A percentile compares a stretch with the other conserved stretches of the same genome.
Evolutionary conservation across 2,329 filamentous ascomycete species (phyloP).

Genomic region (Apiospora malaysiana): DNA sequence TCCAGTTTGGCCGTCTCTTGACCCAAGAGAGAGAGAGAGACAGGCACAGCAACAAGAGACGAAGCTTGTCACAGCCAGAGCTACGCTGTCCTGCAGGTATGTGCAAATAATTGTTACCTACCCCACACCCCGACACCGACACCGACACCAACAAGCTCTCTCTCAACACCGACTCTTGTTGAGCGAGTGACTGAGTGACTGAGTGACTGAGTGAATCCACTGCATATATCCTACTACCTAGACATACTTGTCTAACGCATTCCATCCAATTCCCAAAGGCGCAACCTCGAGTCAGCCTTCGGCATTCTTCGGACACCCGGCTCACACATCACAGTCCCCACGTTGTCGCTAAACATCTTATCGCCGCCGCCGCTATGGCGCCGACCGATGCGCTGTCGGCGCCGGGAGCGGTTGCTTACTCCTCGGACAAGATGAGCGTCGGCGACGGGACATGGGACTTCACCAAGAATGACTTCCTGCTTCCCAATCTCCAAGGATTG

Average conservation of each 20-base stretch:
- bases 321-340: not conserved
- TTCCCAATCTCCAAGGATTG: slow-evolving; percentile 77
- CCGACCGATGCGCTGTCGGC: slow-evolving; percentile 67
- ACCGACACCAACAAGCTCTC: slow-evolving; percentile 5
- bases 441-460: slow-evolving; percentile 88
- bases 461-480: slow-evolving; percentile 75
- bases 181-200: not conserved
- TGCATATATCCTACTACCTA: not conserved
- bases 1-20: not conserved
- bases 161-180: slow-evolving; percentile 16
- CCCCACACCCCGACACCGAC: slow-evolving; percentile 8
- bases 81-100: slow-evolving; percentile 12
- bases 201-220: not conserved
- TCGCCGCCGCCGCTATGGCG: slow-evolving; percentile 59
- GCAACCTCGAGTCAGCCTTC: not conserved
- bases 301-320: slow-evolving; percentile 10
- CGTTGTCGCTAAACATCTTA: not conserved
- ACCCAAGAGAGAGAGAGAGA: not conserved
- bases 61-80: slow-evolving; percentile 6
- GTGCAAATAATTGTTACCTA: slow-evolving; percentile 6
- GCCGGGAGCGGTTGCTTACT: slow-evolving; percentile 75
- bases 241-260: not conserved
- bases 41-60: not conserved
- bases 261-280: not conserved
- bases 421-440: slow-evolving; percentile 75